Base-by-base conservation (phyloP, 2,329 filamentous ascomycete species). In the Trichoderma harzianum region DNA sequence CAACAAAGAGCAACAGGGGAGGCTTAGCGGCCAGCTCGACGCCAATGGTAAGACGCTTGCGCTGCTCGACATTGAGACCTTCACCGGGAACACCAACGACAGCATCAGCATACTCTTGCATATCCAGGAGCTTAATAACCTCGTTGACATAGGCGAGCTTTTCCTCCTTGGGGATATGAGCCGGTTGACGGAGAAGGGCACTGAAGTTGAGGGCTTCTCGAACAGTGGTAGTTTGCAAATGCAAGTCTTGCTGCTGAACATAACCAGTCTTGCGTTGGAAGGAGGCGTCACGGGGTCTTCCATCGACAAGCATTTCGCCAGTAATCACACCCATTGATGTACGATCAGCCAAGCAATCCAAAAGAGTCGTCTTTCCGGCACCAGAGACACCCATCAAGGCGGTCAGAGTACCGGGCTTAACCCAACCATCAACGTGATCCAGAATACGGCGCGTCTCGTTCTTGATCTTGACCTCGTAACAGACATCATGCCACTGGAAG, bases 21-120 rank as follows among this genome's bases (percentile, higher is more conserved):
- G 95, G 95, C 84, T 96, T 97, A 7, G 95, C 95, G 55, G 94
- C 95, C 28, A 98, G 87, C 80, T 98, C 95, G n/a, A 98, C 95
- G 82, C 94, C 95, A 74, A 98, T 97, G 0, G 95, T 98, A 7
- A 98, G 87, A 77, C 94, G 92, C 81, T 91, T 91, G 65, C 89
- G 85, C 80, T 91, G 89, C 77, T 91, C 89, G 16, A 90, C 88
- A 78, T 93, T 93, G 47, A 93, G 87, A 82, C 93, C 94, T 84
- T 97, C 93, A 74, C 95, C 94, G 7, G 93, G 93, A 32, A 97
- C 92, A 86, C 95, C 95, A 69, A 98, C 93, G 58, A 97, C 87
- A 18, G 95, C 95, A 79, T 97, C 94, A 16, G 95, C 94, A 77
- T 96, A 97, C 67, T 93, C 89, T 75, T 94, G 87, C 93, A 98